Conservation (phyloP, 1,284 basidiomycete genomes). For the Irpex lacteus region DNA sequence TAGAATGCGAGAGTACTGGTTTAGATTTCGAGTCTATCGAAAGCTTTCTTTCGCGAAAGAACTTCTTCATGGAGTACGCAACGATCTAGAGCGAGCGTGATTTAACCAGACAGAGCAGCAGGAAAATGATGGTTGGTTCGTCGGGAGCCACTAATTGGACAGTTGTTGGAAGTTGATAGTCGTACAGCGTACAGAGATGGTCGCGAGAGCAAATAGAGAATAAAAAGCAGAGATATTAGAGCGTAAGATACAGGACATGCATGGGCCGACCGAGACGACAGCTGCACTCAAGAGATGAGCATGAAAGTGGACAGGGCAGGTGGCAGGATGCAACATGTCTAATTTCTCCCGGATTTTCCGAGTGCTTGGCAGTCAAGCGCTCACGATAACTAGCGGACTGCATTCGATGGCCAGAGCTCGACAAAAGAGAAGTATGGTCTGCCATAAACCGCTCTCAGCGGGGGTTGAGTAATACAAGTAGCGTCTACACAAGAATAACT, state of each 20-base stretch:
- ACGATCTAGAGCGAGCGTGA: not conserved
- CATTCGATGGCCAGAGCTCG: not conserved
- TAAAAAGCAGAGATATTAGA: constrained; percentile 3
- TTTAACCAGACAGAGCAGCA: not conserved
- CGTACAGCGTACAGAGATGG: not conserved
- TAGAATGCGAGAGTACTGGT: constrained; percentile 11
- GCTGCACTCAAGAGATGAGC: not conserved
- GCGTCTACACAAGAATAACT: not conserved
- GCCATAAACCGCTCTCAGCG: not conserved
- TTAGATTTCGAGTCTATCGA: constrained; percentile 12
- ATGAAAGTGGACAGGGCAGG: not conserved
- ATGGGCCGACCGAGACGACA: not conserved
- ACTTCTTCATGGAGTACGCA: constrained; percentile 24
- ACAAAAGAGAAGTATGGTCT: not conserved
- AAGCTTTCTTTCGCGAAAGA: constrained; percentile 23
- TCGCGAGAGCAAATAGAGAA: not conserved
- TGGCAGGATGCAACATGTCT: constrained; percentile 1
- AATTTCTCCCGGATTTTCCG: not conserved
- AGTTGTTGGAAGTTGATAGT: not conserved
- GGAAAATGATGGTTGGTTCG: not conserved
- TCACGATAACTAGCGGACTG: not conserved
- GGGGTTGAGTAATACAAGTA: not conserved
- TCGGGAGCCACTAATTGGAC: not conserved
- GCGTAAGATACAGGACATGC: not conserved
- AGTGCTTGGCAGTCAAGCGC: not conserved